phyloP scores from a whole-genome alignment of 169 alveolate genomes.

The Blepharisma undulans region DNA sequence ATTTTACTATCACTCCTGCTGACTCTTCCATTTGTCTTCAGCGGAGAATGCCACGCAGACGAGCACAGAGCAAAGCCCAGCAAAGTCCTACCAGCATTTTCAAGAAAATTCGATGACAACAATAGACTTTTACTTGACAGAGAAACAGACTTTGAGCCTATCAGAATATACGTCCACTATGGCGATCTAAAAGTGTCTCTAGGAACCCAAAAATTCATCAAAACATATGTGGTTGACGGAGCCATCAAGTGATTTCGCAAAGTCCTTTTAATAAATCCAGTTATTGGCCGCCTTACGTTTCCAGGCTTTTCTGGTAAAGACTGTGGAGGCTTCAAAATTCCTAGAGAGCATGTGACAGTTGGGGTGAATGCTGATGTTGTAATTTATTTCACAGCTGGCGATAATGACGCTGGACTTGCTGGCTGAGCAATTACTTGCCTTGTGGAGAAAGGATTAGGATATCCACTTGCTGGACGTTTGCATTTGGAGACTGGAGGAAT shows the following conservation, averaged over 20 bases:
- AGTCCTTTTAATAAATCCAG: not conserved
- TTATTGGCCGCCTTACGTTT: not conserved
- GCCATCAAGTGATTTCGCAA: not conserved
- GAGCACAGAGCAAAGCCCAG: not conserved
- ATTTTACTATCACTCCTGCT: not conserved
- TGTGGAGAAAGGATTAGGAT: not conserved
- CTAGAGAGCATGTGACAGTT: not conserved
- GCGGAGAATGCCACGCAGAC: not conserved
- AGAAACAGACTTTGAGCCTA: not conserved
- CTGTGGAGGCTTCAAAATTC: conserved; percentile 1
- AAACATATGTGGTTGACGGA: not conserved
- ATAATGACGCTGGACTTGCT: not conserved
- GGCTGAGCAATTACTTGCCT: conserved; percentile 1
- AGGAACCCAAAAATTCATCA: not conserved
- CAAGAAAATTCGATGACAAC: not conserved
- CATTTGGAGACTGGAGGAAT: not conserved
- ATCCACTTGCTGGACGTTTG: conserved; percentile 3
- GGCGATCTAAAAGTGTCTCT: not conserved
- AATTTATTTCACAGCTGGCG: not conserved
- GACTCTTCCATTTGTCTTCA: not conserved
- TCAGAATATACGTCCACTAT: not conserved
- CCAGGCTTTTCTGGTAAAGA: not conserved
- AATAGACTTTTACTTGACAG: not conserved
- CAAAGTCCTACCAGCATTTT: not conserved
- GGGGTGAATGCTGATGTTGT: conserved; percentile 43